Evolutionary conservation across 345 rosid genomes (phyloP).

Genomic region (Salix udensis): DNA sequence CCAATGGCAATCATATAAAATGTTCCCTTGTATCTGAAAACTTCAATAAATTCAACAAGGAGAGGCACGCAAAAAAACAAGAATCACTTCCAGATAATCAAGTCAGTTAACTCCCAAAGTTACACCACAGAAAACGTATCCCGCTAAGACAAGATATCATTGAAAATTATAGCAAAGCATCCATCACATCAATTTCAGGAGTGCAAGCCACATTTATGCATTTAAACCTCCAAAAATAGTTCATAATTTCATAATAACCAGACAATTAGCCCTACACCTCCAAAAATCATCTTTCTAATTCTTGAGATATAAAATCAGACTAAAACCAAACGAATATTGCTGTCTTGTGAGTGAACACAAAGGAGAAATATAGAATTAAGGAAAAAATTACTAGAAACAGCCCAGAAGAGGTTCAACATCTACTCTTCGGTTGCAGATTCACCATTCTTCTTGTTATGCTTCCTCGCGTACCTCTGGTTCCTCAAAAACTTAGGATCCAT

Average conservation of each 20-base stretch:
- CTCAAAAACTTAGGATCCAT: constrained; percentile 89
- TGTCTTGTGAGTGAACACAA: neutral
- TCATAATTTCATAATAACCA: no score
- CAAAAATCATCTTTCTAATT: neutral
- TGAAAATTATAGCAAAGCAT: neutral
- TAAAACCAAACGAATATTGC: neutral
- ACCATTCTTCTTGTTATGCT: constrained; percentile 51
- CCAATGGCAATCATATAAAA: neutral
- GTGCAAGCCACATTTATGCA: neutral
- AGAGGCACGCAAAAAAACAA: neutral
- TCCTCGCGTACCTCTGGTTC: constrained; percentile 94
- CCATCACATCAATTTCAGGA: neutral
- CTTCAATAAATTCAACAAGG: neutral
- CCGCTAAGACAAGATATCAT: neutral
- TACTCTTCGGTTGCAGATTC: constrained; percentile 13
- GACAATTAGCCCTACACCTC: neutral
- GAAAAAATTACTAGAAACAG: neutral
- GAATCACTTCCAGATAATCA: neutral
- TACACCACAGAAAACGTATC: neutral
- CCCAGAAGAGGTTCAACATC: neutral
- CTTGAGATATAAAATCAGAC: neutral
- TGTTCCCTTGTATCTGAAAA: neutral
- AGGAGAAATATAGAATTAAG: neutral
- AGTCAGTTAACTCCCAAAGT: neutral
- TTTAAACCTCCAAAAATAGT: no score